These are phyloP conservation scores for Mucor sp. DNA, from an alignment of 371 early-diverging fungal species.

Conservation along the genomic window DNA sequence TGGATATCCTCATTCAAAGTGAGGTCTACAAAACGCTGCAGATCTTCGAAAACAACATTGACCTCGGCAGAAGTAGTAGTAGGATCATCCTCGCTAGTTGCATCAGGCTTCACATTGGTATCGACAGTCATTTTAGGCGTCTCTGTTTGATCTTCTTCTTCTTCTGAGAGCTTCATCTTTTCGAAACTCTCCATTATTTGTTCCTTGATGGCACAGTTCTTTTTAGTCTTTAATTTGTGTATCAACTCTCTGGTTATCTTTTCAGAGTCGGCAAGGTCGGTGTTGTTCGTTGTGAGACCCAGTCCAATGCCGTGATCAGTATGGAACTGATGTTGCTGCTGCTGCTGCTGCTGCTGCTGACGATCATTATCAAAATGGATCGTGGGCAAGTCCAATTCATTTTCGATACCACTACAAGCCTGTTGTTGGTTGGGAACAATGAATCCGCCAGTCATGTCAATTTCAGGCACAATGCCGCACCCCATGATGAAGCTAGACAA, in stretches of 20 bases:
- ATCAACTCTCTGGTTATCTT: slow-evolving; percentile 31
- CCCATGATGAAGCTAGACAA: slow-evolving; percentile 62
- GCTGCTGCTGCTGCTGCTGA: background rate
- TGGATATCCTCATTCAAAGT: slow-evolving; percentile 12
- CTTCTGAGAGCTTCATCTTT: slow-evolving; percentile 17
- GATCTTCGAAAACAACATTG: slow-evolving; percentile 47
- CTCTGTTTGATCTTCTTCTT: background rate
- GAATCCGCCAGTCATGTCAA: slow-evolving; percentile 66
- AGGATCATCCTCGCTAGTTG: background rate
- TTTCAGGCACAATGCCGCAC: slow-evolving; percentile 67
- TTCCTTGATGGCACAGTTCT: slow-evolving; percentile 34
- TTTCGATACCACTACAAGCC: slow-evolving; percentile 37
- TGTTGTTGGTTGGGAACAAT: background rate
- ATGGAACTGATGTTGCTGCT: slow-evolving; percentile 6
- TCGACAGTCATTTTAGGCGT: slow-evolving; percentile 6
- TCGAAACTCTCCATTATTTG: slow-evolving; percentile 41
- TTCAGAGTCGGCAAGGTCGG: slow-evolving; percentile 8
- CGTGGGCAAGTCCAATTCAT: slow-evolving; percentile 38
- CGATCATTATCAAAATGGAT: background rate
- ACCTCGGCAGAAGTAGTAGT: background rate
- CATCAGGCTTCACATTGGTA: slow-evolving; percentile 6
- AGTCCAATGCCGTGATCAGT: slow-evolving; percentile 35
- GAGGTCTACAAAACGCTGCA: slow-evolving; percentile 48
- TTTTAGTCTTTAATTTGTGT: slow-evolving; percentile 35
- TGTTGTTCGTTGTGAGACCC: slow-evolving; percentile 24